A percentile compares a stretch with the other conserved stretches of the same genome.
Conservation (phyloP, 805 yeast genomes). For the Kluyveromyces siamensis region DNA sequence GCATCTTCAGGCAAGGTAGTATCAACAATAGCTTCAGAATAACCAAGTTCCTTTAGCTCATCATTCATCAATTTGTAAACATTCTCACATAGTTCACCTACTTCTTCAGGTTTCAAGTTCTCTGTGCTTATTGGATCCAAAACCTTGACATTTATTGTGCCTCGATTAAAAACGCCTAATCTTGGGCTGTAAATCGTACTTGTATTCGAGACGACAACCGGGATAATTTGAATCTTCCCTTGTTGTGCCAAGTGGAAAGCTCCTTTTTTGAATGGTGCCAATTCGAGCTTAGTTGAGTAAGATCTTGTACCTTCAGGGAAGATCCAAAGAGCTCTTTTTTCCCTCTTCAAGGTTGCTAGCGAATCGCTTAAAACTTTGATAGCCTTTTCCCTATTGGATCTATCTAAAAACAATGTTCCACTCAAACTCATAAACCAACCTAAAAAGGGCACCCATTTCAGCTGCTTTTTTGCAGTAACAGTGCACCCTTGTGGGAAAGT, state of each 20-base stretch:
- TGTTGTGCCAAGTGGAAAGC: constrained; percentile 96
- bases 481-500: constrained; percentile 82
- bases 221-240: constrained; percentile 82
- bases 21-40: constrained; percentile 28
- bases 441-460: constrained; percentile 77
- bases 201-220: constrained; percentile 81
- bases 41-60: constrained; percentile 31
- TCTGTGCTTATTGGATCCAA: constrained; percentile 72
- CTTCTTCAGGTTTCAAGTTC: constrained; percentile 62
- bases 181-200: constrained; percentile 59
- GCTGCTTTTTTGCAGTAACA: constrained; percentile 83
- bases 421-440: constrained; percentile 96
- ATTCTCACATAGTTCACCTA: constrained; percentile 47
- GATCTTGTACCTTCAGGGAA: constrained; percentile 99
- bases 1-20: constrained; percentile 24
- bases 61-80: constrained; percentile 50
- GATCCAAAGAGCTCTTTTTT: constrained; percentile 72
- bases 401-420: constrained; percentile 86
- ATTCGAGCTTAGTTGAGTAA: constrained; percentile 51
- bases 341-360: constrained; percentile 45
- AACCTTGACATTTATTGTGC: constrained; percentile 70
- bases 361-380: constrained; percentile 67
- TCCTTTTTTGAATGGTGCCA: constrained; percentile 91
- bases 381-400: constrained; percentile 69
- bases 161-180: constrained; percentile 58